Evolutionary conservation across 2,329 filamentous ascomycete genomes (phyloP), one percentile per base, ranked within the genome.

Genomic region (Albifimbria verrucaria): DNA sequence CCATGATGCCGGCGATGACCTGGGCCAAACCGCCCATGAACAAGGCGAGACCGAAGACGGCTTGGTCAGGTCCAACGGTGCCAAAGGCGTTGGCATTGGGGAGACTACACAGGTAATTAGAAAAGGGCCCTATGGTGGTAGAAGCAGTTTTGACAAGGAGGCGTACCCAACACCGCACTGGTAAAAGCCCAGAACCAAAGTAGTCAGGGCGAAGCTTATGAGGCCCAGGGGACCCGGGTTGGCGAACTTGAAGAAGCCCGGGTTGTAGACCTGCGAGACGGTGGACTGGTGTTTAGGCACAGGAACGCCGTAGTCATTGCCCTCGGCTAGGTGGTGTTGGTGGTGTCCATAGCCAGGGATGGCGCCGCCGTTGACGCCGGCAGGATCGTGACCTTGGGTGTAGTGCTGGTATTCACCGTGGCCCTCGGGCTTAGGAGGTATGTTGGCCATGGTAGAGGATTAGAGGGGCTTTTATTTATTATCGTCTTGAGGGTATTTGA

Each of bases 21-120:
- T 89, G 86, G n/a, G 87, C 78, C 7, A 87, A 72, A 53, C 86
- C 86, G 66, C 86, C 86, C 66, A 88, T 87, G 50, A 71, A 71
- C 49, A 71, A 61, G 23, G 68, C 68, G 23, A 71, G 52, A 6
- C 69, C 69, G 26, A 72, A 70, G 52, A 71, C 64, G 48, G 65
- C 68, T 47, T 72, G 68, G 48, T 70, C 62, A 42, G 69, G 69
- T 3, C 69, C 69, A 22, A 71, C 64, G 17, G 42, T 55, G 28
- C 66, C 67, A 9, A 70, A 52, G 4, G 69, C 68, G 45, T 72
- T 67, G 21, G 65, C 64, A 17, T 54, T 59, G 25, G 69, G 69
- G 32, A 72, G 66, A 24, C 69, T 72, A 7, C 28, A 18, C 2
- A 45, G n/a, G 1, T 9, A 26, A 42, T 50, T 42, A 48, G 47